Evolutionary conservation across 139 green algal genomes (phyloP).

Genomic region (Zygnema cylindricum): DNA sequence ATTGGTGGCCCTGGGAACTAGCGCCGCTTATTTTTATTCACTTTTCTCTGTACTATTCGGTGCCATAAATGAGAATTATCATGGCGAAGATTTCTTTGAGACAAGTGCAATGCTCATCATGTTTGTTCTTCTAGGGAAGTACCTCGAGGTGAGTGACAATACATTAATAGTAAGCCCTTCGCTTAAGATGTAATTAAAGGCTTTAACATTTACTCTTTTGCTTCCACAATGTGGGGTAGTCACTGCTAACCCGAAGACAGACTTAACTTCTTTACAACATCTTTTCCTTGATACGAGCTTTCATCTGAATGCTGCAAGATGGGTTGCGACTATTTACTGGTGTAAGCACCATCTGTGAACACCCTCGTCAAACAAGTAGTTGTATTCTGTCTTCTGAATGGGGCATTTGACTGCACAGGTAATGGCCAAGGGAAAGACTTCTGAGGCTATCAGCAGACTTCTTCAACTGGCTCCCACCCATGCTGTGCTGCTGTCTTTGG

Average conservation of each 20-base stretch:
- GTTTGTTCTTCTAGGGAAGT: slow-evolving; percentile 95
- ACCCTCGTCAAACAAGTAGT: too few relatives aligned
- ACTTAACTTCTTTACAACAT: too few relatives aligned
- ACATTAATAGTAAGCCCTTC: too few relatives aligned
- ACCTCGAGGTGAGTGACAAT: slow-evolving; percentile 78
- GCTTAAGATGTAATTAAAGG: too few relatives aligned
- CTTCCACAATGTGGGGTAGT: too few relatives aligned
- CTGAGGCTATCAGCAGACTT: slow-evolving; percentile 82
- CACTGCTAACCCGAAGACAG: too few relatives aligned
- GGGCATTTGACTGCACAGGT: slow-evolving; percentile 30
- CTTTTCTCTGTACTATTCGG: slow-evolving; percentile 84
- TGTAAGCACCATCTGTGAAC: too few relatives aligned
- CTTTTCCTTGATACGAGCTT: too few relatives aligned
- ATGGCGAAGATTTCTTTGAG: slow-evolving; percentile 95
- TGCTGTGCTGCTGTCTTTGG: slow-evolving; percentile 79
- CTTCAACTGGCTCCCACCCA: slow-evolving; percentile 78
- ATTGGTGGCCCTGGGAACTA: slow-evolving; percentile 93
- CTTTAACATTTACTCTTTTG: too few relatives aligned
- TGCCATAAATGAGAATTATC: slow-evolving; percentile 57
- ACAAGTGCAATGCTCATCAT: slow-evolving; percentile 96
- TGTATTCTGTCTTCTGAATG: background rate
- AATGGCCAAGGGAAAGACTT: slow-evolving; percentile 70
- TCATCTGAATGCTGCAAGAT: slow-evolving; percentile 2
- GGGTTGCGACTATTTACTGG: background rate
- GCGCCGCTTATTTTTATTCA: slow-evolving; percentile 90